Percentiles rank a stretch among this genome's conserved stretches.
These are phyloP conservation scores for Trichoderma atrobrunneum DNA, from an alignment of 2,329 filamentous ascomycete genomes.

Conservation along the genomic window DNA sequence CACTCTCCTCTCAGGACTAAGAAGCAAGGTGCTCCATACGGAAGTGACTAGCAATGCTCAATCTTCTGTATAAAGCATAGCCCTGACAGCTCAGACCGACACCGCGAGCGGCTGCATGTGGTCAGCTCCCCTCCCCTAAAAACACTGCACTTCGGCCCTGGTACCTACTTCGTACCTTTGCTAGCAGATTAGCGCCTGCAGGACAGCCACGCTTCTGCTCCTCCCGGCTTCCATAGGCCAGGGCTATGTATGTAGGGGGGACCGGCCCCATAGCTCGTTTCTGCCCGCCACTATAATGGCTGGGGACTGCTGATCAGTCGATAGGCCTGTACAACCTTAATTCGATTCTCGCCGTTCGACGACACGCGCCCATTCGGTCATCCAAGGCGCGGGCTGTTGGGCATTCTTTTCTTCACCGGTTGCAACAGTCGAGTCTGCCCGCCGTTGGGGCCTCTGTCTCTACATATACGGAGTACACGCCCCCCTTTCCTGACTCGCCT, in stretches of 20 bases:
- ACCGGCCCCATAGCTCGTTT: background rate
- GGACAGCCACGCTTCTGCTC: constrained; percentile 9
- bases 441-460: background rate
- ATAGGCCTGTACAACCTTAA: constrained; percentile 12
- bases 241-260: background rate
- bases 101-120: background rate
- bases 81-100: constrained; percentile 5
- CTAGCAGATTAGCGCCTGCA: constrained; percentile 15
- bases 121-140: background rate
- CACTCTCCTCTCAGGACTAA: background rate
- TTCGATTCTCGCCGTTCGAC: background rate
- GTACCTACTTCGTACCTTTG: background rate
- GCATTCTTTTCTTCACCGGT: background rate
- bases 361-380: background rate
- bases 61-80: constrained; percentile 1
- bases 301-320: constrained; percentile 8
- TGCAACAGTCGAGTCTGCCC: background rate
- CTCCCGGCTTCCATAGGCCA: constrained; percentile 4
- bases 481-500: background rate
- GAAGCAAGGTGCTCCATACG: background rate
- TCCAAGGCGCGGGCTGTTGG: background rate
- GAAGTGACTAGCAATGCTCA: background rate
- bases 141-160: background rate
- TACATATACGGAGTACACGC: background rate
- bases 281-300: background rate